Conservation (phyloP, 164 flowering plant genomes). For the Buxus sempervirens region DNA sequence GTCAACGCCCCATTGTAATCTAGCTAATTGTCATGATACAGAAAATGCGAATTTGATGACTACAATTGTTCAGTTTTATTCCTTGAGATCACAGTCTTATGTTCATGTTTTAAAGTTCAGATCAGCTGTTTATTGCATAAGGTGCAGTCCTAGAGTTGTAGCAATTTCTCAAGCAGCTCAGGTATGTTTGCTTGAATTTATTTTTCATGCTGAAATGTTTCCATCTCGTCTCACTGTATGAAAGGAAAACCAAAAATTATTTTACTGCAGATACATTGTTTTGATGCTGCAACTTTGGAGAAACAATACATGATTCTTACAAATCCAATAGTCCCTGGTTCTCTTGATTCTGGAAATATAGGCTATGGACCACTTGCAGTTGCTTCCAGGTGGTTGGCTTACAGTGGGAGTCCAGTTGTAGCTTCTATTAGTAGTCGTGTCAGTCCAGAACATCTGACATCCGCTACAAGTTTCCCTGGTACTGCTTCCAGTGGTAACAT, state of each 20-base stretch:
- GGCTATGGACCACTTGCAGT: constrained; percentile 74
- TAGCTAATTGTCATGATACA: constrained; percentile 24
- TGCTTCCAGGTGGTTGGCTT: constrained; percentile 70
- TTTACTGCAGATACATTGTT: constrained; percentile 58
- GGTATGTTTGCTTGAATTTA: constrained; percentile 27
- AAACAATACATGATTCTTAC: constrained; percentile 55
- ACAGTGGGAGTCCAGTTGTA: constrained; percentile 43
- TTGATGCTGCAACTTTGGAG: constrained; percentile 58
- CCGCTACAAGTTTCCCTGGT: constrained; percentile 50
- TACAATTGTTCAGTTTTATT: constrained; percentile 57
- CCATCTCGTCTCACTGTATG: neutral
- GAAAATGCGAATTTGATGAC: constrained; percentile 32
- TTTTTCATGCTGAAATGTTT: neutral
- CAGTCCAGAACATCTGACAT: constrained; percentile 47
- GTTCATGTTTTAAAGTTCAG: constrained; percentile 69
- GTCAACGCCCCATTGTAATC: constrained; percentile 20
- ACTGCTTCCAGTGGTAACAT: constrained; percentile 48
- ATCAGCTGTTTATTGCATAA: constrained; percentile 54
- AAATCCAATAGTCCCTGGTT: constrained; percentile 44
- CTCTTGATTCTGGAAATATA: constrained; percentile 34
- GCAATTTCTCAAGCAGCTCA: constrained; percentile 68
- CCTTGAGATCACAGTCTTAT: constrained; percentile 62
- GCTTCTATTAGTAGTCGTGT: constrained; percentile 42
- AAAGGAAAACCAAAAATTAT: neutral
- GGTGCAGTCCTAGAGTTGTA: constrained; percentile 70